A percentile compares a stretch with the other conserved stretches of the same genome.
Evolutionary conservation across 1,284 basidiomycete species (phyloP).

Genomic region (Cutaneotrichosporon sp.): DNA sequence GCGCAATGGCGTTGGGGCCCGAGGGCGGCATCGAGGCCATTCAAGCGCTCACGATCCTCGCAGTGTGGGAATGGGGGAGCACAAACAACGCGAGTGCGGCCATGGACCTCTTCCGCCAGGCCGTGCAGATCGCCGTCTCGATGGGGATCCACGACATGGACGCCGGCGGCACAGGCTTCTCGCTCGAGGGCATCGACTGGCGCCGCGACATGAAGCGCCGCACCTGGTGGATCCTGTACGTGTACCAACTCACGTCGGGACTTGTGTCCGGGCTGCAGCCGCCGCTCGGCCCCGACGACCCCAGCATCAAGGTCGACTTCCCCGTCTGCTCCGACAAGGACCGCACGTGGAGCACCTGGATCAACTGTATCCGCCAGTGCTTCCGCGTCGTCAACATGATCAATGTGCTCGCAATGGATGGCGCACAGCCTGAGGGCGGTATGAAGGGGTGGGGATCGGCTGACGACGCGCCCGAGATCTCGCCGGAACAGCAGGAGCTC

Average conservation of each 20-base stretch:
- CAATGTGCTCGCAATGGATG: conserved; percentile 31
- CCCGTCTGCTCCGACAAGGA: conserved; percentile 46
- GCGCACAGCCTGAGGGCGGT: background rate
- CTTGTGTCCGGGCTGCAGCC: conserved; percentile 41
- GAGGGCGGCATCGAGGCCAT: conserved; percentile 39
- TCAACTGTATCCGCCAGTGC: conserved; percentile 44
- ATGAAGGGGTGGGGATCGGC: conserved; percentile 8
- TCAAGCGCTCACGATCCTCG: conserved; percentile 48
- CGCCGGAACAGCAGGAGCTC: conserved; percentile 12
- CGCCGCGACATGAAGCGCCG: conserved; percentile 47
- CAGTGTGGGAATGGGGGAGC: conserved; percentile 52
- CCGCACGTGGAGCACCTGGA: conserved; percentile 49
- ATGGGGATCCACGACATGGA: conserved; percentile 50
- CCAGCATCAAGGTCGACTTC: conserved; percentile 46
- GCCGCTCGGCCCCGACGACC: conserved; percentile 43
- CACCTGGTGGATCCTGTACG: conserved; percentile 52
- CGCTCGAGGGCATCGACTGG: conserved; percentile 50
- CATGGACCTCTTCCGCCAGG: conserved; percentile 35
- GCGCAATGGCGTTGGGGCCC: conserved; percentile 11
- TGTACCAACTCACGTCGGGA: conserved; percentile 37
- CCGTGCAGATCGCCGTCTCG: conserved; percentile 48
- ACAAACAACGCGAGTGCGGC: conserved; percentile 39
- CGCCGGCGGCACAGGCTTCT: conserved; percentile 19
- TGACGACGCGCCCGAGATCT: background rate
- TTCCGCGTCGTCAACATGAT: conserved; percentile 41